These are phyloP conservation scores for Mucor circinelloides DNA, from an alignment of 371 early-diverging fungal species.

Conservation along the genomic window DNA sequence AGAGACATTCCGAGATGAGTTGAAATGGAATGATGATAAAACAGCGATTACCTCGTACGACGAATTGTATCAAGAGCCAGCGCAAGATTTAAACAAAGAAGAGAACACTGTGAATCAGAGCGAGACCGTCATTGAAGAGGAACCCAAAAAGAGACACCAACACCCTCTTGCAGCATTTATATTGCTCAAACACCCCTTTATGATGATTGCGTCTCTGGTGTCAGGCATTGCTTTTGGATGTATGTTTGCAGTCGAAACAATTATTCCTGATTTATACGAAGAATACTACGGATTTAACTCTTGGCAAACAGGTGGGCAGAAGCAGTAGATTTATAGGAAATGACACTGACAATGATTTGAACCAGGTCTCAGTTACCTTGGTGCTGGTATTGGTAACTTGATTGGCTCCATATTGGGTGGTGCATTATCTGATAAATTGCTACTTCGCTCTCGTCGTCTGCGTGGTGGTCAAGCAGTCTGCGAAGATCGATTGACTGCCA, in stretches of 20 bases:
- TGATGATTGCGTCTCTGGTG: conserved; percentile 46
- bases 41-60: not conserved
- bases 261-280: conserved; percentile 39
- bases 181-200: conserved; percentile 51
- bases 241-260: conserved; percentile 52
- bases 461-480: conserved; percentile 40
- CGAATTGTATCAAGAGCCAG: not conserved
- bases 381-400: conserved; percentile 34
- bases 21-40: not conserved
- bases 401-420: conserved; percentile 37
- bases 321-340: not conserved
- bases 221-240: conserved; percentile 54
- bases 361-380: conserved; percentile 24
- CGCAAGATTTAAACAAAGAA: not conserved
- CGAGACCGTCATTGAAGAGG: not conserved
- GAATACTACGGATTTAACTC: conserved; percentile 35
- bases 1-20: conserved; percentile 58
- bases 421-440: conserved; percentile 37
- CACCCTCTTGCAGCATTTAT: conserved; percentile 37
- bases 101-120: not conserved
- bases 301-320: conserved; percentile 44
- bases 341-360: not conserved
- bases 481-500: conserved; percentile 48
- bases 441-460: conserved; percentile 36
- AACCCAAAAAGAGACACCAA: conserved; percentile 7